Percentiles rank a stretch among this genome's conserved stretches.
phyloP scores from a whole-genome alignment of 1,139 yeast genomes.

The Kodamaea sp. region DNA sequence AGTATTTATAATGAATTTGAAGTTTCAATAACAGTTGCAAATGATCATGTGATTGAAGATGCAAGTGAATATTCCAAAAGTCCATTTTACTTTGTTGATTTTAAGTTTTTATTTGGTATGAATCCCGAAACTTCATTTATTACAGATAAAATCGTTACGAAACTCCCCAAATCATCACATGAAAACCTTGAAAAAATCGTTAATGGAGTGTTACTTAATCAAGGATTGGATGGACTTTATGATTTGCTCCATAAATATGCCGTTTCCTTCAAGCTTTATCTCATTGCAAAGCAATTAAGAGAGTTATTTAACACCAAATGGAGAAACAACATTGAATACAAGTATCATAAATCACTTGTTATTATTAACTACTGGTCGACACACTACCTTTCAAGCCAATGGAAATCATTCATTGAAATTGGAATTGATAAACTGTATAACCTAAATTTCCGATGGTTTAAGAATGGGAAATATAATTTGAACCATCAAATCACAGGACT shows the following conservation, averaged over 20 bases:
- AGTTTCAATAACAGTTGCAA: constrained; percentile 65
- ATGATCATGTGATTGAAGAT: constrained; percentile 47
- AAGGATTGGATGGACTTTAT: constrained; percentile 58
- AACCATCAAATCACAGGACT: constrained; percentile 20
- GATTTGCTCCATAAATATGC: constrained; percentile 68
- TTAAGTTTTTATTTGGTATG: constrained; percentile 57
- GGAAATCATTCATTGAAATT: constrained; percentile 57
- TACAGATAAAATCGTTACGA: constrained; percentile 29
- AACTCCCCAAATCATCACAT: constrained; percentile 34
- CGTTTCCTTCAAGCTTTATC: constrained; percentile 67
- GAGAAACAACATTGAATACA: constrained; percentile 65
- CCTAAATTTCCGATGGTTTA: constrained; percentile 64
- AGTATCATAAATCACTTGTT: constrained; percentile 57
- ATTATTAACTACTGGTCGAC: constrained; percentile 69
- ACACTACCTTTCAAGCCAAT: constrained; percentile 33
- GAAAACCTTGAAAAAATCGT: constrained; percentile 51
- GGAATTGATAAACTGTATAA: constrained; percentile 56
- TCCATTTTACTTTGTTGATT: constrained; percentile 76
- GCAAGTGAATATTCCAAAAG: constrained; percentile 40
- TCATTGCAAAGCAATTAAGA: constrained; percentile 62
- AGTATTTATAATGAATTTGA: constrained; percentile 63
- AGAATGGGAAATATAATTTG: constrained; percentile 41
- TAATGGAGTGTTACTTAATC: constrained; percentile 52
- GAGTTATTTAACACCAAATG: constrained; percentile 54
- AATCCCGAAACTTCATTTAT: constrained; percentile 34